Evolutionary conservation across 257 asterid species (phyloP).

Genomic region (Solanum chmielewskii): DNA sequence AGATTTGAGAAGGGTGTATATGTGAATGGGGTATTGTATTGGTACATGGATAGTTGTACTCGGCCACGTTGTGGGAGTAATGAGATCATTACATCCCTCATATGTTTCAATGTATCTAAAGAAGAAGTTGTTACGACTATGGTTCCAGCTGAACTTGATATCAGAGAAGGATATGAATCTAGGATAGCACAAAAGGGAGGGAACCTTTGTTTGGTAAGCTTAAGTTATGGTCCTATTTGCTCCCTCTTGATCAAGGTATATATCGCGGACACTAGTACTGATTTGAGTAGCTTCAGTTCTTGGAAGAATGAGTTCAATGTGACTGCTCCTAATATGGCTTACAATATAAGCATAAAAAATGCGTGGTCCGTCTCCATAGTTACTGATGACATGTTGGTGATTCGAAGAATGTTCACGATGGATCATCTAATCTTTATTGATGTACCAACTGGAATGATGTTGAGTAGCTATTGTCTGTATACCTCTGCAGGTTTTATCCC

Average conservation of each 20-base stretch:
- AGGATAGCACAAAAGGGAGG: not conserved
- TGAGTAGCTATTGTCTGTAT: not conserved
- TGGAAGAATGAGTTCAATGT: not conserved
- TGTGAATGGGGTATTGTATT: not conserved
- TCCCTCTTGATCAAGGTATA: not conserved
- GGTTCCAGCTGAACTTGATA: not conserved
- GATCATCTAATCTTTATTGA: not conserved
- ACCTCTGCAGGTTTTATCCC: not conserved
- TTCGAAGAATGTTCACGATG: not conserved
- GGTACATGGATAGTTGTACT: not conserved
- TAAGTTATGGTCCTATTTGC: not conserved
- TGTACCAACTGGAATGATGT: not conserved
- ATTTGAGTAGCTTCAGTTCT: not conserved
- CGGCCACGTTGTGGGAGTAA: not conserved
- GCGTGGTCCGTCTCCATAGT: not conserved
- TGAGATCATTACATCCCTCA: not conserved
- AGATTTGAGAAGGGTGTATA: not conserved
- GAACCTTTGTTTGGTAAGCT: not conserved
- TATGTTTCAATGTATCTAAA: not conserved
- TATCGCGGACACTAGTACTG: not conserved
- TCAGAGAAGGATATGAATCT: not conserved
- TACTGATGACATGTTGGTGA: not conserved
- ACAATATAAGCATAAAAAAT: not conserved
- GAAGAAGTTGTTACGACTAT: not conserved
- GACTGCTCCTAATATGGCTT: not conserved